Percentiles rank a stretch among this genome's conserved stretches.
Evolutionary conservation across 225 moss, liverwort and hornwort genomes (phyloP).

Genomic region (Pseudoscleropodium purum): DNA sequence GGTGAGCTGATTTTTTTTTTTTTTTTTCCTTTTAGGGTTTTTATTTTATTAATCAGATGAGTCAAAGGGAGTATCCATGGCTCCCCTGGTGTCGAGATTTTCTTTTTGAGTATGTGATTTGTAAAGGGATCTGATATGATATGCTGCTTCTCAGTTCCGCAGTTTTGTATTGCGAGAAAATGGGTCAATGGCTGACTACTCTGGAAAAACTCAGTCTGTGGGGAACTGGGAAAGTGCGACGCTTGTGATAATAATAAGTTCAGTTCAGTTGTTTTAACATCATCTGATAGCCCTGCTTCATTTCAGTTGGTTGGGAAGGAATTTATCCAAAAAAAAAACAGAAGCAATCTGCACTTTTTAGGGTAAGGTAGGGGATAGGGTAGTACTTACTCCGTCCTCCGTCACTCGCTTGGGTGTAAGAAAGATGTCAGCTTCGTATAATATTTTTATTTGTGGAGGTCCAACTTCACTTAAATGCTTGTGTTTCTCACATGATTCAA

Average conservation of each 20-base stretch:
- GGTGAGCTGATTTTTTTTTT: too few species aligned
- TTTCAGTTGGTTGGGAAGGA: too few species aligned
- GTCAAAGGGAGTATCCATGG: slow-evolving; percentile 6
- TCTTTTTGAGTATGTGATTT: neutral
- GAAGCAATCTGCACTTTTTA: neutral
- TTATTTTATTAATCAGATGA: too few species aligned
- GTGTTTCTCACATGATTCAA: neutral
- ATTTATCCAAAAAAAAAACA: neutral
- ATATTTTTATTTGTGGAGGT: neutral
- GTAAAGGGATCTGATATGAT: neutral
- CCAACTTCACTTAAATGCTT: neutral
- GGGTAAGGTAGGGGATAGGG: neutral
- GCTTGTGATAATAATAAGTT: neutral
- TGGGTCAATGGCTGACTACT: neutral
- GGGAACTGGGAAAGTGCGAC: neutral
- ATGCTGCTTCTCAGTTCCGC: neutral
- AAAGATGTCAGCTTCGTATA: neutral
- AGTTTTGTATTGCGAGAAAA: neutral
- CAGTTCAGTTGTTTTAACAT: too few species aligned
- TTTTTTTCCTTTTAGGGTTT: too few species aligned
- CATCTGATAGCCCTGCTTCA: neutral
- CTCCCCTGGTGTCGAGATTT: neutral
- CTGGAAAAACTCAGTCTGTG: neutral
- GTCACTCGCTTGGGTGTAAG: neutral
- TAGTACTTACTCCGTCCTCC: neutral